phyloP scores from a whole-genome alignment of 768 basidiomycete species.

The Boletus speciosus region DNA sequence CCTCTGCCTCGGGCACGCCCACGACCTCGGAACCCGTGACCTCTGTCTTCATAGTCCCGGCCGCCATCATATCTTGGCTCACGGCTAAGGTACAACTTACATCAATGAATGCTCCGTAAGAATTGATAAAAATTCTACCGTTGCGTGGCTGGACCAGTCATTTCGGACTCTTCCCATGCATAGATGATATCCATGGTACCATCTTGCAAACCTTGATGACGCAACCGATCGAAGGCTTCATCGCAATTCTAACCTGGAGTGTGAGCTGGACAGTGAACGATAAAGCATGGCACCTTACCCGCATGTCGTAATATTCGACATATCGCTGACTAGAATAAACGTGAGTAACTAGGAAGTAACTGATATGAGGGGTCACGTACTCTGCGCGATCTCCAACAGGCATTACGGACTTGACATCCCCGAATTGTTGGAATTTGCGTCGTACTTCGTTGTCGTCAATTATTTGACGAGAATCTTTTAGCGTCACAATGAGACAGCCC shows the following conservation, averaged over 20 bases:
- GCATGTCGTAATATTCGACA: slow-evolving; percentile 91
- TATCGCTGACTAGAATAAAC: slow-evolving; percentile 64
- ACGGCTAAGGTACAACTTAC: slow-evolving; percentile 15
- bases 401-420: slow-evolving; percentile 82
- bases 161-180: slow-evolving; percentile 74
- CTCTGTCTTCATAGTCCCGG: slow-evolving; percentile 47
- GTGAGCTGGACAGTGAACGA: slow-evolving; percentile 7
- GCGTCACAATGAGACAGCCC: slow-evolving; percentile 77
- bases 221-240: slow-evolving; percentile 74
- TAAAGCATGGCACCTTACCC: slow-evolving; percentile 45
- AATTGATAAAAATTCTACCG: slow-evolving; percentile 27
- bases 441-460: slow-evolving; percentile 86
- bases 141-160: slow-evolving; percentile 44
- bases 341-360: slow-evolving; percentile 1
- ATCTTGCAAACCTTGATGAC: slow-evolving; percentile 76
- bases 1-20: slow-evolving; percentile 39
- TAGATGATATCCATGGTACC: slow-evolving; percentile 87
- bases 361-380: slow-evolving; percentile 33
- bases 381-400: slow-evolving; percentile 62
- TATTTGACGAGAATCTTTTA: slow-evolving; percentile 66
- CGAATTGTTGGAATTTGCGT: slow-evolving; percentile 82
- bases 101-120: slow-evolving; percentile 3
- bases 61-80: slow-evolving; percentile 36
- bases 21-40: slow-evolving; percentile 39
- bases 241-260: slow-evolving; percentile 55